Conservation (phyloP, 345 rosid genomes). For the Pugionium dolabratum region DNA sequence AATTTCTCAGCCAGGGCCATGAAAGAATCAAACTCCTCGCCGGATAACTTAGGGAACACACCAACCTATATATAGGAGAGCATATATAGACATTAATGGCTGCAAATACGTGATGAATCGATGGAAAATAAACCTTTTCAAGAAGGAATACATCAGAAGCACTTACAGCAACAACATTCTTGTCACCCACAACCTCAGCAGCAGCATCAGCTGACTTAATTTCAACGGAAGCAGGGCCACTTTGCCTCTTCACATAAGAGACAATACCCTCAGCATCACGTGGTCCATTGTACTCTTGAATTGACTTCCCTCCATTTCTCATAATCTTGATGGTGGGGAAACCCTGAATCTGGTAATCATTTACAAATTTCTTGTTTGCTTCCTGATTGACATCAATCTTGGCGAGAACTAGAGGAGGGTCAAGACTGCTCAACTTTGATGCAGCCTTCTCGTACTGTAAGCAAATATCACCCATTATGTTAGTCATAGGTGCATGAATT, state of each 20-base stretch:
- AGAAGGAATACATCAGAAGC: not conserved
- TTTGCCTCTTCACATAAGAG: constrained; percentile 77
- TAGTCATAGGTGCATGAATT: not conserved
- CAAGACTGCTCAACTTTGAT: constrained; percentile 61
- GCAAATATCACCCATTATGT: not conserved
- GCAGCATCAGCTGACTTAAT: constrained; percentile 70
- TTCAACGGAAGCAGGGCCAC: constrained; percentile 89
- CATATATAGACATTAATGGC: not conserved
- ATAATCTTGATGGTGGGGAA: constrained; percentile 87
- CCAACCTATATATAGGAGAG: constrained; percentile 61
- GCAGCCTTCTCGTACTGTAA: constrained; percentile 96
- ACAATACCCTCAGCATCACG: constrained; percentile 91
- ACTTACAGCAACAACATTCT: constrained; percentile 72
- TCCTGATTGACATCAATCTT: constrained; percentile 90
- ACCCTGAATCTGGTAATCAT: constrained; percentile 65
- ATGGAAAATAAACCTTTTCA: constrained; percentile 4
- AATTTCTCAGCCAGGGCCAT: constrained; percentile 70
- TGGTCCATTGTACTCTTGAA: constrained; percentile 95
- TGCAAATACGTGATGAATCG: not conserved
- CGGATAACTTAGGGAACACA: constrained; percentile 84
- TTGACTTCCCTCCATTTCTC: constrained; percentile 72
- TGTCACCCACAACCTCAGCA: constrained; percentile 56
- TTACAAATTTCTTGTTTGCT: constrained; percentile 60
- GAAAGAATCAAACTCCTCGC: constrained; percentile 78
- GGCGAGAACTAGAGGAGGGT: constrained; percentile 68